Evolutionary conservation across 768 basidiomycete genomes (phyloP).

Genomic region (Mycena capillaripes): DNA sequence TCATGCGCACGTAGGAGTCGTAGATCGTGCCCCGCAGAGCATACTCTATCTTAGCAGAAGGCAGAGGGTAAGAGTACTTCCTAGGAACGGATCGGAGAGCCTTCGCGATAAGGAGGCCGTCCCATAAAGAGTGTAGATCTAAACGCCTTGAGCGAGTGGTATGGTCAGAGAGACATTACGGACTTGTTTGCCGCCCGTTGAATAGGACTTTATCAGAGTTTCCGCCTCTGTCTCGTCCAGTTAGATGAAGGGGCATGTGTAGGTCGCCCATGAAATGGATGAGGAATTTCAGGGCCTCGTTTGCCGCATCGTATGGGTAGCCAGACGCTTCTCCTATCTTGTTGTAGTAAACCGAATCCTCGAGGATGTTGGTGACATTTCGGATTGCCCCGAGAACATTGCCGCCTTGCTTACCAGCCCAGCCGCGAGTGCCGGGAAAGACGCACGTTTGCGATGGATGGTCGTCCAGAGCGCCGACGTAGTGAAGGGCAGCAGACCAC

Average conservation of each 20-base stretch:
- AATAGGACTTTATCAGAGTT: slow-evolving; percentile 85
- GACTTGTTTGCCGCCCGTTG: slow-evolving; percentile 79
- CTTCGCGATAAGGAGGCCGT: slow-evolving; percentile 84
- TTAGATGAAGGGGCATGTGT: slow-evolving; percentile 94
- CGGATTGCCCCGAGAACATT: slow-evolving; percentile 87
- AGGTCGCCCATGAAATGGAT: slow-evolving; percentile 95
- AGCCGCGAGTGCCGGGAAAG: slow-evolving; percentile 84
- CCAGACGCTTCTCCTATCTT: slow-evolving; percentile 40
- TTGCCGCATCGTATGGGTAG: slow-evolving; percentile 56
- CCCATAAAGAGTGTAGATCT: slow-evolving; percentile 94
- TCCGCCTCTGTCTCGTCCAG: slow-evolving; percentile 89
- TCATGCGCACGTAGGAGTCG: slow-evolving; percentile 87
- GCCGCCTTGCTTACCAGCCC: slow-evolving; percentile 64
- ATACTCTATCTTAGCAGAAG: slow-evolving; percentile 74
- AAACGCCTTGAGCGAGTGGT: slow-evolving; percentile 7
- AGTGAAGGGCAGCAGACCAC: slow-evolving; percentile 85
- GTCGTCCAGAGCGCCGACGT: slow-evolving; percentile 81
- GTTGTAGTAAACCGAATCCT: slow-evolving; percentile 42
- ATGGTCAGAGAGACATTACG: slow-evolving; percentile 41
- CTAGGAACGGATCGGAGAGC: slow-evolving; percentile 76
- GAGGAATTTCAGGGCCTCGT: slow-evolving; percentile 92
- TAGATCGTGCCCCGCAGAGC: slow-evolving; percentile 86
- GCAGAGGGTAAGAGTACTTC: slow-evolving; percentile 86
- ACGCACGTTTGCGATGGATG: slow-evolving; percentile 81
- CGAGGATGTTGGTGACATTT: slow-evolving; percentile 79